Base-by-base conservation (phyloP, 441 rosid genomes). In the Theobroma grandiflorum region DNA sequence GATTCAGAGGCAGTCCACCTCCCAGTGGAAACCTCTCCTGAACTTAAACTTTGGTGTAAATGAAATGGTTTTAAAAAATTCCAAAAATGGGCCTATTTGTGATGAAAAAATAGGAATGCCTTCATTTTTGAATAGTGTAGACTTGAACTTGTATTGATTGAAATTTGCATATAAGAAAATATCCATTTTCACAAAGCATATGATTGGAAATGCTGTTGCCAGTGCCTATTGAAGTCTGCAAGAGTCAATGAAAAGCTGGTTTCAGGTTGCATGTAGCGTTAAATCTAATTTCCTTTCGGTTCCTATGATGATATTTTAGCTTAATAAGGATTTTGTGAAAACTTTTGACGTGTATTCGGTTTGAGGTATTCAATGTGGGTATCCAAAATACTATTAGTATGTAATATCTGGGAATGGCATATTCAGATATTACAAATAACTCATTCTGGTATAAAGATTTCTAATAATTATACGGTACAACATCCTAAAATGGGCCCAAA, bases 101-200 rank as follows among this genome's bases (percentile, higher is more conserved):
- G 73, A 45, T 2, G 37, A 2, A 42, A 45, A 40, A 69, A 22
- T 47, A 14, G 74, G 58, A 69, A 68, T 45, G 55, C 38, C 57
- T 6, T 69, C 47, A 43, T 40, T 40, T 26, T 16, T 18, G 26
- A 31, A 66, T 43, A 20, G 37, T 43, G n/a, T 43, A 10, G 33
- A 67, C 35, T 67, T 45, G 72, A 42, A 67, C 16, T 42, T 3
- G 4, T 18, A 26, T 57, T 6, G 12, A n/a, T 57, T 57, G 31
- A 57, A 59, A 59, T 59, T 22, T 58, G 31, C 63, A 58, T 58
- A 55, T 58, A 22, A 7, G 33, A 12, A 22, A 20, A 20, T 22
- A 70, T 70, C 59, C 55, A 31, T 49, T 31, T 71, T 50, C 59
- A 49, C 8, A 50, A 71, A 71, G 59, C 61, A 16, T 50, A 50